phyloP scores from a whole-genome alignment of 2,329 filamentous ascomycete species.

The Cladosporium sp. region DNA sequence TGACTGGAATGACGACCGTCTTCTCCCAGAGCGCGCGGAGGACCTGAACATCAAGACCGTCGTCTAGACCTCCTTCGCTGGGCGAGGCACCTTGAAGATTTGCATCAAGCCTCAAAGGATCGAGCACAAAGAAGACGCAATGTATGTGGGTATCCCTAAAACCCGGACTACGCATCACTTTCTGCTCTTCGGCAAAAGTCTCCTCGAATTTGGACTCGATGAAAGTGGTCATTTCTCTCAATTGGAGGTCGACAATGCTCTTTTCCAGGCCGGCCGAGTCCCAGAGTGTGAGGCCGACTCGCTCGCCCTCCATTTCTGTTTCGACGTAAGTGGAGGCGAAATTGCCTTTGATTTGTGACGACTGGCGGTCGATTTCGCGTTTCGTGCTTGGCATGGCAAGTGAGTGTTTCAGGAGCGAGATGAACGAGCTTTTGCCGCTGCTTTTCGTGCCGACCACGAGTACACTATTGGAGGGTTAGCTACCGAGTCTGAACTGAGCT shows the following conservation, averaged over 20 bases:
- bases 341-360: constrained; percentile 39
- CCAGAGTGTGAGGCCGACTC: constrained; percentile 91
- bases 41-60: constrained; percentile 87
- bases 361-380: constrained; percentile 45
- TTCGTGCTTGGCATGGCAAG: constrained; percentile 82
- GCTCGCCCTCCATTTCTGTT: constrained; percentile 89
- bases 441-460: constrained; percentile 84
- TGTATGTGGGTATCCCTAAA: constrained; percentile 97
- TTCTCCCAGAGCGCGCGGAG: constrained; percentile 85
- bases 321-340: constrained; percentile 90
- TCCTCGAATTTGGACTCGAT: constrained; percentile 98
- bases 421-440: constrained; percentile 93
- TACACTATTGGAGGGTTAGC: constrained; percentile 58
- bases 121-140: constrained; percentile 87
- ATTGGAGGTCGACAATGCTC: constrained; percentile 89
- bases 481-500: not conserved
- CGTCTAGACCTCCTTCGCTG: constrained; percentile 65
- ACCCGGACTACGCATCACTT: constrained; percentile 88
- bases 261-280: constrained; percentile 95
- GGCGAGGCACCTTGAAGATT: constrained; percentile 49
- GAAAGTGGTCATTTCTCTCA: constrained; percentile 88
- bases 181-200: constrained; percentile 95
- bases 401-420: constrained; percentile 89
- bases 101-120: constrained; percentile 79
- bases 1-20: constrained; percentile 91